phyloP scores from a whole-genome alignment of 2,329 filamentous ascomycete species.

The Hypoxylon sp. region DNA sequence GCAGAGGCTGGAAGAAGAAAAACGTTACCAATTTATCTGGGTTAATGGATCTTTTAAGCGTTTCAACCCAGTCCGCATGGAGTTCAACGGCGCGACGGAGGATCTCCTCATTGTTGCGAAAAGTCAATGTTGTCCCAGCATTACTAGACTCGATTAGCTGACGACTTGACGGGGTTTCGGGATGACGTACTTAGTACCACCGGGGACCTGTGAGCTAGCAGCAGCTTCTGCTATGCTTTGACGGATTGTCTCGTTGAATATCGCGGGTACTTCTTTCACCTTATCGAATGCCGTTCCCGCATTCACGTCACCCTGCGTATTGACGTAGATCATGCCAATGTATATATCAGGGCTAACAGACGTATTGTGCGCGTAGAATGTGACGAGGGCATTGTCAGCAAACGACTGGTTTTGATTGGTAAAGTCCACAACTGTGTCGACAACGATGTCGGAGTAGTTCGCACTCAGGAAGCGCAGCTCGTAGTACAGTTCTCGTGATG shows the following conservation, averaged over 20 bases:
- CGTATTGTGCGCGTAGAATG: slow-evolving; percentile 40
- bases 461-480: slow-evolving; percentile 39
- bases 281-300: slow-evolving; percentile 41
- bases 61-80: slow-evolving; percentile 36
- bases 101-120: slow-evolving; percentile 45
- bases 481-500: slow-evolving; percentile 45
- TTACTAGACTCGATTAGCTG: slow-evolving; percentile 33
- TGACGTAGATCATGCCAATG: slow-evolving; percentile 43
- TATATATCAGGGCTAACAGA: slow-evolving; percentile 29
- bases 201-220: slow-evolving; percentile 36
- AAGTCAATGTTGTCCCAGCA: slow-evolving; percentile 43
- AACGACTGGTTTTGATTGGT: slow-evolving; percentile 43
- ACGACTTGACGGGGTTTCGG: no score
- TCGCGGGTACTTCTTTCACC: slow-evolving; percentile 36
- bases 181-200: slow-evolving; percentile 37
- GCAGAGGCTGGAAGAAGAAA: slow-evolving; percentile 48
- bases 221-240: slow-evolving; percentile 47
- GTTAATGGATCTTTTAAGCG: slow-evolving; percentile 38
- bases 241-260: slow-evolving; percentile 32
- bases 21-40: slow-evolving; percentile 41
- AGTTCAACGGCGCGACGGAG: slow-evolving; percentile 38
- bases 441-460: slow-evolving; percentile 39
- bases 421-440: slow-evolving; percentile 47
- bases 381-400: slow-evolving; percentile 47
- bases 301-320: slow-evolving; percentile 42